Percentiles rank a stretch among this genome's conserved stretches.
Conservation (phyloP, 2,329 filamentous ascomycete genomes). For the Biscogniauxia mediterranea region DNA sequence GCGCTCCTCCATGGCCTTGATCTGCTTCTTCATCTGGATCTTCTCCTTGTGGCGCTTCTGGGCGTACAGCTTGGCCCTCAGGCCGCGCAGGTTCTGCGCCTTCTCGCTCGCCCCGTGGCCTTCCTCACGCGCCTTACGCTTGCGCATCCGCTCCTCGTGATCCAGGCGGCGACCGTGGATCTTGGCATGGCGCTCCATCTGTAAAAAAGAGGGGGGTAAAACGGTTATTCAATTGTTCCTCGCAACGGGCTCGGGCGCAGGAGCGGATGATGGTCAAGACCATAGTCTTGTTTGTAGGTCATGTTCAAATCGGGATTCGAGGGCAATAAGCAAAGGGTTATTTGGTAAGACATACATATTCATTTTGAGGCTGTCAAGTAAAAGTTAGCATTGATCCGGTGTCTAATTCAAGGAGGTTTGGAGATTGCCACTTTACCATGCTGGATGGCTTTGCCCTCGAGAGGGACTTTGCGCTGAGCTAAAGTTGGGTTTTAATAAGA, state of each 20-base stretch:
- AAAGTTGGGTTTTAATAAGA: not conserved
- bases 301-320: not conserved
- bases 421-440: constrained; percentile 19
- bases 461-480: constrained; percentile 22
- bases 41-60: constrained; percentile 96
- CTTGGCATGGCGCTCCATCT: constrained; percentile 27
- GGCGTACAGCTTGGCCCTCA: constrained; percentile 89
- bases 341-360: constrained; percentile 53
- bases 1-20: constrained; percentile 93
- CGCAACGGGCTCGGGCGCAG: not conserved
- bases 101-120: constrained; percentile 84
- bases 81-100: constrained; percentile 88
- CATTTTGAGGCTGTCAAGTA: constrained; percentile 69
- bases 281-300: too few relatives aligned
- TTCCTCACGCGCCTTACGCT: constrained; percentile 85
- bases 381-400: constrained; percentile 23
- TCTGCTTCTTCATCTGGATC: constrained; percentile 94
- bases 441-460: constrained; percentile 27
- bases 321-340: constrained; percentile 38
- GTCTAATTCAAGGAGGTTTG: constrained; percentile 5
- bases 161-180: constrained; percentile 32
- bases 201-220: not conserved
- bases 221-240: not conserved
- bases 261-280: too few relatives aligned
- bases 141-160: constrained; percentile 80